Percentiles rank a stretch among this genome's conserved stretches.
Evolutionary conservation across 176 grass and related monocot genomes (phyloP).

Genomic region (Paspalum vaginatum): DNA sequence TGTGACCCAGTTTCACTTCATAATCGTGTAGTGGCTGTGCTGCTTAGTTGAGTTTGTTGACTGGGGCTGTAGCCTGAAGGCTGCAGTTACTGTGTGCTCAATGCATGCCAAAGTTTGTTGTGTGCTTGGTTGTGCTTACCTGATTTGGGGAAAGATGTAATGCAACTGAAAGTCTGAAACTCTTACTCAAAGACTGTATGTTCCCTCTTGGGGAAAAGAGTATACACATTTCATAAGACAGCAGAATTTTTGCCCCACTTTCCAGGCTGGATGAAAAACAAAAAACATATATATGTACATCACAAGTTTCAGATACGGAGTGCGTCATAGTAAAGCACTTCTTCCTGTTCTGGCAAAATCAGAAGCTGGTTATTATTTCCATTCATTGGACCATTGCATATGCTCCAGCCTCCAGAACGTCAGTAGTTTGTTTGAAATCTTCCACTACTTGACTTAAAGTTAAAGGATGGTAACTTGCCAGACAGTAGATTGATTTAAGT

Average conservation of each 20-base stretch:
- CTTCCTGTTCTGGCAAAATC: neutral
- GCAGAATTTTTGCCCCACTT: neutral
- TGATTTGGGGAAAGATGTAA: neutral
- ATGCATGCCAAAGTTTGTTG: neutral
- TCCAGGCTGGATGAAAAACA: neutral
- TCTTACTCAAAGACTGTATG: neutral
- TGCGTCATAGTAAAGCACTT: neutral
- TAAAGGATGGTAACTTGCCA: neutral
- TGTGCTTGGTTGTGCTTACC: neutral
- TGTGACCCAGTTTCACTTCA: neutral
- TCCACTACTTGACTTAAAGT: neutral
- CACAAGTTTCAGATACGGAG: neutral
- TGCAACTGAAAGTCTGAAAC: constrained; percentile 13
- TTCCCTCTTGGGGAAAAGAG: neutral
- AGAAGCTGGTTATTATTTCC: neutral
- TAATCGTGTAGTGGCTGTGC: neutral
- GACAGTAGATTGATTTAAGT: neutral
- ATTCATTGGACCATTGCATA: neutral
- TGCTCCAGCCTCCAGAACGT: neutral
- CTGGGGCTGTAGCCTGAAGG: neutral
- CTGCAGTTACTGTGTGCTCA: neutral
- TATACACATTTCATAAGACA: neutral
- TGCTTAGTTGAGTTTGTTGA: neutral
- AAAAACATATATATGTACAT: neutral
- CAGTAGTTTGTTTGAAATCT: neutral